These are phyloP conservation scores for Polyplosphaeria fusca DNA, from an alignment of 495 filamentous ascomycete genomes.

Conservation along the genomic window DNA sequence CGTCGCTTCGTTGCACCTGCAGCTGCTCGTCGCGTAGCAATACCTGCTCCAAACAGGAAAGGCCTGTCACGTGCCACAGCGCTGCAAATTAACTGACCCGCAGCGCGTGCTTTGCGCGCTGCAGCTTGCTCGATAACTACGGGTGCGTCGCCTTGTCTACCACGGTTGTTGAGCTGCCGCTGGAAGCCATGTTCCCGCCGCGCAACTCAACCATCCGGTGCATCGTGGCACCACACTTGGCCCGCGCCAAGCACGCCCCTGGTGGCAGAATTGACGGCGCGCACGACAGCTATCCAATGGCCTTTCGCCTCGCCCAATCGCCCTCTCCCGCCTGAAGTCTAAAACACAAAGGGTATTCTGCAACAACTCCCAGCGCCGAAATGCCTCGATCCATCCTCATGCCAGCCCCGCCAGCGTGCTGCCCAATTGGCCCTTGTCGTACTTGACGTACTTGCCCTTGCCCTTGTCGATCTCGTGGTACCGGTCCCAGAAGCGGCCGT, in stretches of 20 bases:
- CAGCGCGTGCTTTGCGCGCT: too few relatives aligned
- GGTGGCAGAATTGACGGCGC: background rate
- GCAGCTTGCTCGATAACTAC: background rate
- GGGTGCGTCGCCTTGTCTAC: too few relatives aligned
- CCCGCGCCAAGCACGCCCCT: background rate
- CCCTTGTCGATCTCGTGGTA: constrained; percentile 98
- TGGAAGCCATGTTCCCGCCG: too few relatives aligned
- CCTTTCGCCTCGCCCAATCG: background rate
- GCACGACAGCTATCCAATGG: constrained; percentile 18
- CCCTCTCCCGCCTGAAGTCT: constrained; percentile 13
- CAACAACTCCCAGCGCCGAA: constrained; percentile 10
- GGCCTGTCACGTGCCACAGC: constrained; percentile 25
- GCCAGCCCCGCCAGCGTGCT: constrained; percentile 38
- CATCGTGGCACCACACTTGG: background rate
- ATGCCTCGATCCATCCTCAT: constrained; percentile 6
- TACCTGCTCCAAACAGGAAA: constrained; percentile 12
- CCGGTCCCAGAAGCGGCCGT: constrained; percentile 91
- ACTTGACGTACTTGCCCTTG: constrained; percentile 95
- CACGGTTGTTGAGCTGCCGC: background rate
- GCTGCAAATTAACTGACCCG: too few relatives aligned
- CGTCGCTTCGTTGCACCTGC: constrained; percentile 6
- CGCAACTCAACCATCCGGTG: background rate
- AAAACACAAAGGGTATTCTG: constrained; percentile 27
- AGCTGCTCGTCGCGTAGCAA: constrained; percentile 20
- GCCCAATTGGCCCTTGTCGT: constrained; percentile 65